A percentile compares a stretch with the other conserved stretches of the same genome.
These are phyloP conservation scores for Camellia japonica DNA, from an alignment of 148 eudicot species.

Conservation along the genomic window DNA sequence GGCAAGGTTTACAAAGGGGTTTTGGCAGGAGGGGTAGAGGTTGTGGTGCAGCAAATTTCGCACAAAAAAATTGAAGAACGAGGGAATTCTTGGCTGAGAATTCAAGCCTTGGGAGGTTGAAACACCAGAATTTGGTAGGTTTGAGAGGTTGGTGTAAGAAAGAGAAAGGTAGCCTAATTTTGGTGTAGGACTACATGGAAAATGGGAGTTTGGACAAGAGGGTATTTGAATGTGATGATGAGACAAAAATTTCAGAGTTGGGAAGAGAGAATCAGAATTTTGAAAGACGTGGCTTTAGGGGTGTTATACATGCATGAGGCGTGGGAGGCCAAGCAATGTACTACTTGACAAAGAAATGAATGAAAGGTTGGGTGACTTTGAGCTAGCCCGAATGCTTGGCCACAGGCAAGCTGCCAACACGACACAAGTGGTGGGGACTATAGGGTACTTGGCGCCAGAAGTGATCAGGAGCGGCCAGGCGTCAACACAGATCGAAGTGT, in stretches of 20 bases:
- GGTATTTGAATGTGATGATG: conserved; percentile 21
- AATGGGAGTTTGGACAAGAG: conserved; percentile 24
- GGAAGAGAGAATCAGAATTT: conserved; percentile 16
- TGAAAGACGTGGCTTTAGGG: conserved; percentile 22
- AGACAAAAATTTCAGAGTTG: conserved; percentile 1
- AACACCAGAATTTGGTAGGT: conserved; percentile 19
- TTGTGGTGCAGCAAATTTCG: conserved; percentile 22
- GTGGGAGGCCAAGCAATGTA: conserved; percentile 24
- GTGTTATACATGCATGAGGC: conserved; percentile 19
- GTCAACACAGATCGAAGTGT: conserved; percentile 16
- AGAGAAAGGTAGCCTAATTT: conserved; percentile 18
- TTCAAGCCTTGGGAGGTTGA: conserved; percentile 21
- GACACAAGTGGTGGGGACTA: conserved; percentile 21
- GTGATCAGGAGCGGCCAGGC: conserved; percentile 18
- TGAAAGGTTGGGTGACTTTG: conserved; percentile 24
- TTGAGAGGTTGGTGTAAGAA: conserved; percentile 29
- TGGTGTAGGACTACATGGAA: conserved; percentile 24
- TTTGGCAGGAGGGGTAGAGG: conserved; percentile 17
- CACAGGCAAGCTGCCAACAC: conserved; percentile 20
- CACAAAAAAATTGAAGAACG: conserved; percentile 14
- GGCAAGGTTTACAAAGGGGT: conserved; percentile 24
- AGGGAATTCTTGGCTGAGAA: conserved; percentile 22
- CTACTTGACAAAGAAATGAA: conserved; percentile 23
- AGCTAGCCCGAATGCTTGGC: conserved; percentile 15
- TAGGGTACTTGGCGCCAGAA: conserved; percentile 26